Percentiles rank a stretch among this genome's conserved stretches.
Evolutionary conservation across 176 grass and related monocot genomes (phyloP).

Genomic region (Panicum miliaceum): DNA sequence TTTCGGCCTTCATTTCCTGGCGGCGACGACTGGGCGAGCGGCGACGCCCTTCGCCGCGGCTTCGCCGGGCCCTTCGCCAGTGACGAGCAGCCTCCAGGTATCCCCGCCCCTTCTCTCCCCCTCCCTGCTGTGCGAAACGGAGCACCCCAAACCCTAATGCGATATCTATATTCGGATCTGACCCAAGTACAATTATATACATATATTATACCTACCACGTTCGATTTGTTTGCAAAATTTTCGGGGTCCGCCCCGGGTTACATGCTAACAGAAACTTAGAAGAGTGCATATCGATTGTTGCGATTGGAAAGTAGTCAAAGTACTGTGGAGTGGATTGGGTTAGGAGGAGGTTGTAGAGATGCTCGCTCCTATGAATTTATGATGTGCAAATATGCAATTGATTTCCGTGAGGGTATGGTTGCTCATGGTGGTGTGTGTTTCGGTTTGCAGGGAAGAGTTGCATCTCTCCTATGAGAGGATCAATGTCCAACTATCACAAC

Average conservation of each 20-base stretch:
- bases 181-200: not conserved
- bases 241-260: not conserved
- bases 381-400: not conserved
- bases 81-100: not conserved
- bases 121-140: not conserved
- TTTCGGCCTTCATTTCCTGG: not conserved
- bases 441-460: conserved; percentile 43
- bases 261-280: not conserved
- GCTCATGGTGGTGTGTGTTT: conserved; percentile 25
- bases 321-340: not conserved
- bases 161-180: not conserved
- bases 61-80: not conserved
- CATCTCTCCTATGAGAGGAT: conserved; percentile 26
- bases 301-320: conserved; percentile 2
- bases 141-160: not conserved
- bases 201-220: not conserved
- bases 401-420: not conserved
- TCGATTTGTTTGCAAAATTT: not conserved
- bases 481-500: conserved; percentile 70
- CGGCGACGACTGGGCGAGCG: not conserved
- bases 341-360: not conserved
- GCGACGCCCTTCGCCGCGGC: no score
- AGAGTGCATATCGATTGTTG: not conserved
- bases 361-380: not conserved
- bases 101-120: not conserved